A percentile compares a stretch with the other conserved stretches of the same genome.
Conservation (phyloP, 495 filamentous ascomycete species). For the Aspergillus ostianus region DNA sequence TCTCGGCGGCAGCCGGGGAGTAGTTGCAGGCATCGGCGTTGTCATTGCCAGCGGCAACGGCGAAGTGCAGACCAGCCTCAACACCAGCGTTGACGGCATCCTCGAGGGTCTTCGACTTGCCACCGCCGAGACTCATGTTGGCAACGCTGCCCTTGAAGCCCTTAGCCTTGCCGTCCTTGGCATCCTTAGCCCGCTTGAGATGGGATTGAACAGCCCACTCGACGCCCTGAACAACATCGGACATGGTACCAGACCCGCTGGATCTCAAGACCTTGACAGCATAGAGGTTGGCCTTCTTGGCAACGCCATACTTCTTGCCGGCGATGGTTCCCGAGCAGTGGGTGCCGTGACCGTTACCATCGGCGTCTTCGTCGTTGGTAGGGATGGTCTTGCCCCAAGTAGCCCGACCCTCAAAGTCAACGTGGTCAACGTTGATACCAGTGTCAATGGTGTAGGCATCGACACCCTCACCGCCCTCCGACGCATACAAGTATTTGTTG, state of each 20-base stretch:
- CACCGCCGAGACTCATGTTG: conserved; percentile 98
- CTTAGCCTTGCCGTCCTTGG: conserved; percentile 80
- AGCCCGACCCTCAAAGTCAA: conserved; percentile 95
- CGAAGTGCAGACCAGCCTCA: conserved; percentile 87
- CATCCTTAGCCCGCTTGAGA: conserved; percentile 65
- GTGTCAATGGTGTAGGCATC: conserved; percentile 99
- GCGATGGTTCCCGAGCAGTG: conserved; percentile 98
- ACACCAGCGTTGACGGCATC: conserved; percentile 93
- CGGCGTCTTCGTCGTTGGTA: conserved; percentile 72
- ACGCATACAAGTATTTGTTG: conserved; percentile 96
- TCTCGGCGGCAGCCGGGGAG: conserved; percentile 91
- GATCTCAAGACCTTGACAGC: conserved; percentile 98
- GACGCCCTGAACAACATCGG: conserved; percentile 96
- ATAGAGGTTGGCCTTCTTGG: conserved; percentile 95
- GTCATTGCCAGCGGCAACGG: conserved; percentile 97
- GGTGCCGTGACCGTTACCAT: conserved; percentile 98
- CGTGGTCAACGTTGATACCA: conserved; percentile 88
- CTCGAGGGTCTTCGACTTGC: conserved; percentile 88
- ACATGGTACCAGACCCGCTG: conserved; percentile 97
- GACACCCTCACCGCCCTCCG: conserved; percentile 92
- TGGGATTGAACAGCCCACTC: conserved; percentile 89
- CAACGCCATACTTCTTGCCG: conserved; percentile 98
- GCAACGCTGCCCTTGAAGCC: conserved; percentile 97
- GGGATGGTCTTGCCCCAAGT: conserved; percentile 97
- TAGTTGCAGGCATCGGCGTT: conserved; percentile 99